Percentiles rank a stretch among this genome's conserved stretches.
phyloP scores from a whole-genome alignment of 1,284 basidiomycete species.

The Cryptococcus sp. region DNA sequence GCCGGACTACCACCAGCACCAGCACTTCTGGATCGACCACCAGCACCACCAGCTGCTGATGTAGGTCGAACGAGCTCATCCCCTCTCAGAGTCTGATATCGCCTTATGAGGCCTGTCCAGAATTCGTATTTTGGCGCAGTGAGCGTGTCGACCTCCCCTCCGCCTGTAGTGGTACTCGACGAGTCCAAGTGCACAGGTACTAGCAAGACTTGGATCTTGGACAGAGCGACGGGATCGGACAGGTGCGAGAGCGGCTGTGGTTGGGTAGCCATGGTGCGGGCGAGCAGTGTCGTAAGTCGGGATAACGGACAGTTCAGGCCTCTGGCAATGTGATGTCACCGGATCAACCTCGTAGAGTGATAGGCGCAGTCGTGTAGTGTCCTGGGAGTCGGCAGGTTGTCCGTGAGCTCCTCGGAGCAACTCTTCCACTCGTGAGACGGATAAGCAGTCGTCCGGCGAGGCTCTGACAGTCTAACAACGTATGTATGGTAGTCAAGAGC shows the following conservation, averaged over 20 bases:
- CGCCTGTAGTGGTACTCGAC: neutral
- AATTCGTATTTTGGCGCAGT: conserved; percentile 24
- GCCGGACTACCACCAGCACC: neutral
- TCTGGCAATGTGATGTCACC: neutral
- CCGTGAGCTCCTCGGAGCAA: too few relatives aligned
- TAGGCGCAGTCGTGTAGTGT: neutral
- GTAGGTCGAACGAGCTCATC: conserved; percentile 37
- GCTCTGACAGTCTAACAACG: too few relatives aligned
- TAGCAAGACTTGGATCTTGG: conserved; percentile 49
- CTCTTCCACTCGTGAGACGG: too few relatives aligned
- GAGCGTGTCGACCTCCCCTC: neutral
- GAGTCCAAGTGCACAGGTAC: conserved; percentile 45
- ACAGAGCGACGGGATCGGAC: conserved; percentile 47
- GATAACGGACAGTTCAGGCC: too few relatives aligned
- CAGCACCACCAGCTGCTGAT: too few relatives aligned
- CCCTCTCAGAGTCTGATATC: conserved; percentile 39
- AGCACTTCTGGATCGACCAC: conserved; percentile 10
- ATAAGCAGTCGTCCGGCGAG: too few relatives aligned
- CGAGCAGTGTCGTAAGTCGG: neutral
- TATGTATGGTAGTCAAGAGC: too few relatives aligned
- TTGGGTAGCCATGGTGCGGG: conserved; percentile 11
- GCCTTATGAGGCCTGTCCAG: conserved; percentile 36
- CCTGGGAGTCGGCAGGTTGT: neutral
- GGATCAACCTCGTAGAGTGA: neutral
- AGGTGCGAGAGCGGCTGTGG: conserved; percentile 28